Conservation (phyloP, 1,284 basidiomycete genomes). For the Marasmius tenuissimus region DNA sequence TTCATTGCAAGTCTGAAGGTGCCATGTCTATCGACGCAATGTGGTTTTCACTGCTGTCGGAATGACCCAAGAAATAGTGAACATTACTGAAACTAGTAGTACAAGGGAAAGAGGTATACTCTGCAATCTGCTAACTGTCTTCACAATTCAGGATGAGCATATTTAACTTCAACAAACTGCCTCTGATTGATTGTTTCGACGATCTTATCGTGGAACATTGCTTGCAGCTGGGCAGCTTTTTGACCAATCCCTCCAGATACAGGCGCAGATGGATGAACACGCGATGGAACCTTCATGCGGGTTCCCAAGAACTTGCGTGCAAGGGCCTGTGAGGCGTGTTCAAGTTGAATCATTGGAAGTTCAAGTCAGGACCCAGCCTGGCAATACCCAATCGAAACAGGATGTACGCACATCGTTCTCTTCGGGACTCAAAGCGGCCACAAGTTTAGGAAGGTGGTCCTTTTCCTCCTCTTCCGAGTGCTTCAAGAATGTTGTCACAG, state of each 20-base stretch:
- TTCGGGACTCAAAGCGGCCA: conserved; percentile 16
- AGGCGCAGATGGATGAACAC: not conserved
- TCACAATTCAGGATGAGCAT: not conserved
- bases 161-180: not conserved
- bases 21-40: too few relatives aligned
- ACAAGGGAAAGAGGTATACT: too few relatives aligned
- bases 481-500: conserved; percentile 22
- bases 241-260: not conserved
- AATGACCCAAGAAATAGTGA: not conserved
- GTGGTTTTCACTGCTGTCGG: too few relatives aligned
- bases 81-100: not conserved
- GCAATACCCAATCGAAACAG: not conserved
- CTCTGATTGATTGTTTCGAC: not conserved
- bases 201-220: not conserved
- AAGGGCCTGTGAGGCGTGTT: not conserved
- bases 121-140: too few relatives aligned
- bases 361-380: not conserved
- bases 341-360: too few relatives aligned
- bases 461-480: conserved; percentile 24
- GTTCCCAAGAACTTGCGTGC: not conserved
- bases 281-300: not conserved
- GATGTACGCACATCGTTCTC: conserved; percentile 21
- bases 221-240: not conserved
- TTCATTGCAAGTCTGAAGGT: too few relatives aligned
- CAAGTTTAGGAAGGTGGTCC: conserved; percentile 20